These are phyloP conservation scores for Pleomassaria siparia DNA, from an alignment of 2,329 filamentous ascomycete genomes.

Conservation along the genomic window DNA sequence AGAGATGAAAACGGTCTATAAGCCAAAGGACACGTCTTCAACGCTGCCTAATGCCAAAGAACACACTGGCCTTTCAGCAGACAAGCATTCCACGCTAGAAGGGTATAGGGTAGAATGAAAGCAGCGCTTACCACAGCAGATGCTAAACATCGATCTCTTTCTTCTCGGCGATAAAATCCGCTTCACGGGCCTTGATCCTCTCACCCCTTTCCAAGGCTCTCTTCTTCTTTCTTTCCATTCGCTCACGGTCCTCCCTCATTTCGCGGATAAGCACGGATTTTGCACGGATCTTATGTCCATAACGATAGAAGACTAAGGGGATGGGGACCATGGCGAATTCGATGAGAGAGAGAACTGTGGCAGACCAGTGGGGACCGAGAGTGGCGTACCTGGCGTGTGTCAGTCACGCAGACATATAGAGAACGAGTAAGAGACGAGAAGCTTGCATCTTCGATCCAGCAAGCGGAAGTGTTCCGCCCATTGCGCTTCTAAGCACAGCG, in stretches of 20 bases:
- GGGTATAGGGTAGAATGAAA: too few species aligned
- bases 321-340: slow-evolving; percentile 77
- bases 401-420: slow-evolving; percentile 1
- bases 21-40: too few species aligned
- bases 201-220: slow-evolving; percentile 45
- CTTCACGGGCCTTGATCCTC: slow-evolving; percentile 36
- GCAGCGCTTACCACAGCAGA: neutral
- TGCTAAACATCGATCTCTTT: slow-evolving; percentile 3
- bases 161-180: neutral
- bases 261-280: slow-evolving; percentile 56
- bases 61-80: too few species aligned
- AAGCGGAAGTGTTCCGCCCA: slow-evolving; percentile 78
- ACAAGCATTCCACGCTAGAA: neutral
- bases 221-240: slow-evolving; percentile 43
- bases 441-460: slow-evolving; percentile 65
- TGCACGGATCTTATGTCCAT: slow-evolving; percentile 58
- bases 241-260: slow-evolving; percentile 49
- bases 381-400: slow-evolving; percentile 54
- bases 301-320: slow-evolving; percentile 73
- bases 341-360: slow-evolving; percentile 71
- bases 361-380: slow-evolving; percentile 76
- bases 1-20: too few species aligned
- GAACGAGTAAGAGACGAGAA: slow-evolving; percentile 9
- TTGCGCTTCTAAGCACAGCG: slow-evolving; percentile 68
- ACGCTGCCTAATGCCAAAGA: too few species aligned